phyloP scores from a whole-genome alignment of 2,329 filamentous ascomycete genomes.

The Chalara sp. region DNA sequence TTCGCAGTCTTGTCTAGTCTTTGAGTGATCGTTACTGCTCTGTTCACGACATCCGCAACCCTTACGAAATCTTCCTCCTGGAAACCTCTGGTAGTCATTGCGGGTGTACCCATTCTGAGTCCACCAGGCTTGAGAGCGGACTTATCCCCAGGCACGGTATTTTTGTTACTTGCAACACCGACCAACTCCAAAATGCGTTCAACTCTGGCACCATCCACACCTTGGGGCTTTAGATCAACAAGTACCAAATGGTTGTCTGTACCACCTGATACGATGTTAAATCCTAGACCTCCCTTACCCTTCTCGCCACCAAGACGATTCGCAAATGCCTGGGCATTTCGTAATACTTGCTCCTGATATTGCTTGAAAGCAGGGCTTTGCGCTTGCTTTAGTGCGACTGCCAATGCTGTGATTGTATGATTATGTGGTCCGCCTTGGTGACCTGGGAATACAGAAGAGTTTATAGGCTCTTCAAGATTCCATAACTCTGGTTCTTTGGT shows the following conservation, averaged over 20 bases:
- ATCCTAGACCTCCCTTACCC: slow-evolving; percentile 70
- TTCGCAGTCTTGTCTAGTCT: slow-evolving; percentile 67
- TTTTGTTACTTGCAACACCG: slow-evolving; percentile 98
- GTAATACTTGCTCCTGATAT: slow-evolving; percentile 85
- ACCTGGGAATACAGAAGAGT: slow-evolving; percentile 93
- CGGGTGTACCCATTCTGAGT: slow-evolving; percentile 87
- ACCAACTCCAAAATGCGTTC: slow-evolving; percentile 87
- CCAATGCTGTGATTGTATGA: slow-evolving; percentile 94
- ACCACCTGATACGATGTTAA: slow-evolving; percentile 86
- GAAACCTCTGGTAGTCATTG: slow-evolving; percentile 97
- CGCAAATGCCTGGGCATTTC: slow-evolving; percentile 85
- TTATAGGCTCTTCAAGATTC: slow-evolving; percentile 89
- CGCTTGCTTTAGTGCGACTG: slow-evolving; percentile 91
- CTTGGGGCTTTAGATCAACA: slow-evolving; percentile 81
- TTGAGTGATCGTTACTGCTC: slow-evolving; percentile 71
- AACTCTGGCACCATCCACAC: slow-evolving; percentile 81
- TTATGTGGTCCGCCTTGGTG: slow-evolving; percentile 98
- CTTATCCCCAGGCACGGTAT: slow-evolving; percentile 92
- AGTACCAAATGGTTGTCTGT: slow-evolving; percentile 97
- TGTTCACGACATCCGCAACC: slow-evolving; percentile 80
- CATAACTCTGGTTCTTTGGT: slow-evolving; percentile 81
- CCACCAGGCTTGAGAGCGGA: slow-evolving; percentile 91
- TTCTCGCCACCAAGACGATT: slow-evolving; percentile 54
- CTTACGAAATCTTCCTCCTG: slow-evolving; percentile 79
- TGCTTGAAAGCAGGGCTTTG: slow-evolving; percentile 83